Percentiles rank a stretch among this genome's conserved stretches.
Conservation (phyloP, 73 alveolate genomes). For the Halteria grandinella region DNA sequence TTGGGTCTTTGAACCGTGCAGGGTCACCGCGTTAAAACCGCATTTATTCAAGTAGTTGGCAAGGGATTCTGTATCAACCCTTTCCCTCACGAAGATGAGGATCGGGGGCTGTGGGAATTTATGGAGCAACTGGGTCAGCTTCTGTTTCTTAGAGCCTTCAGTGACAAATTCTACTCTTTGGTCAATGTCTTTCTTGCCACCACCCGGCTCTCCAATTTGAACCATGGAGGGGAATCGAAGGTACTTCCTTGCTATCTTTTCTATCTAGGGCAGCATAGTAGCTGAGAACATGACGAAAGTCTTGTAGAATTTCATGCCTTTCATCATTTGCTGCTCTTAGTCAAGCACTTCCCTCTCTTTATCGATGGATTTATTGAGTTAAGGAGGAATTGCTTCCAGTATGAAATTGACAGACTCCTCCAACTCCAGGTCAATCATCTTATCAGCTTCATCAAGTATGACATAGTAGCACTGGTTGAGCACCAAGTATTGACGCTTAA, state of each 20-base stretch:
- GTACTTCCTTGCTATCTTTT: constrained; percentile 70
- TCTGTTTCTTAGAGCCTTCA: constrained; percentile 64
- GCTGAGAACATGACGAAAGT: constrained; percentile 73
- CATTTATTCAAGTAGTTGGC: constrained; percentile 1
- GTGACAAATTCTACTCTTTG: constrained; percentile 65
- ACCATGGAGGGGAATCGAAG: constrained; percentile 62
- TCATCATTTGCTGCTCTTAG: constrained; percentile 49
- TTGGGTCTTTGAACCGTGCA: constrained; percentile 88
- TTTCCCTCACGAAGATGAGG: constrained; percentile 78
- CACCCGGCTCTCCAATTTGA: constrained; percentile 86
- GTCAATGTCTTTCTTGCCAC: constrained; percentile 77
- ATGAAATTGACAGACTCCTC: constrained; percentile 85
- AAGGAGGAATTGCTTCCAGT: constrained; percentile 68
- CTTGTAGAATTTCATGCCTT: constrained; percentile 51
- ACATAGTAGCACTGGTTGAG: constrained; percentile 87
- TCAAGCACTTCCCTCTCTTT: constrained; percentile 20
- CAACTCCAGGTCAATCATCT: constrained; percentile 93
- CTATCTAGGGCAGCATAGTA: constrained; percentile 76
- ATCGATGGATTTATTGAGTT: neutral
- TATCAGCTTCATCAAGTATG: constrained; percentile 94
- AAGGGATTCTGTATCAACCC: constrained; percentile 68
- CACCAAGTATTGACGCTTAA: constrained; percentile 86
- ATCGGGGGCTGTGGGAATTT: constrained; percentile 71
- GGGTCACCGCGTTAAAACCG: constrained; percentile 53
- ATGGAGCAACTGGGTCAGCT: constrained; percentile 50